Base-by-base conservation (phyloP, 2,329 filamentous ascomycete genomes). In the Cladophialophora bantiana region DNA sequence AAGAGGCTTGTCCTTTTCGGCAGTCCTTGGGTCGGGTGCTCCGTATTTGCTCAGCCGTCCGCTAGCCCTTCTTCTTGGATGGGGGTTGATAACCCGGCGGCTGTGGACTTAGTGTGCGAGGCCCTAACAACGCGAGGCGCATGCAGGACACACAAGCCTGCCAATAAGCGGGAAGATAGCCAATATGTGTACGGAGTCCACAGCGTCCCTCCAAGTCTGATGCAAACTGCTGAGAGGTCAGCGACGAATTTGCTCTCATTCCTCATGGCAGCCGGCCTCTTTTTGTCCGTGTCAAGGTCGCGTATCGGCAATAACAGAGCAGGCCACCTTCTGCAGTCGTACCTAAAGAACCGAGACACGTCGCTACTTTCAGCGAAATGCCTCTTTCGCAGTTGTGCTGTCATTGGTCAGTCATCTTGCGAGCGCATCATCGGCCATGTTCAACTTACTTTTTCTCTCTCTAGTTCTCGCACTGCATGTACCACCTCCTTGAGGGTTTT, bases 81-180 rank as follows among this genome's bases (percentile, higher is more conserved):
- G 45, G 45, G 20, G 45, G 26, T 50, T 50, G 45, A 50, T 50
- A 50, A 18, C 45, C 45, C 18, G 18, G 18, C 18, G 13, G 18
- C 45, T 20, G 35, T 50, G 60, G 42, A 20, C 31, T 50, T 59
- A 26, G 31, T 54, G 48, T 54, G 52, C 48, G 64, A 38, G 63
- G 57, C 40, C 52, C 61, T 42, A 48, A 36, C 48, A n/a, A n/a
- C 38, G 26, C 55, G 40, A 57, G 42, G 18, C 32, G 34, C 50
- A 54, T 66, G 64, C 59, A 62, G 60, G 50, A 48, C 40, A 7
- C n/a, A 26, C 35, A 4, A 1, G 15, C 34, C 59, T 64, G 63
- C 63, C 66, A 68, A 68, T 68, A 54, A 54, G 63, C 60, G 48
- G 45, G 38, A 32, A 18, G 57, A 31, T 32, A 18, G 57, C 59